Percentiles rank a stretch among this genome's conserved stretches.
These are phyloP conservation scores for Pilobolus umbonatus DNA, from an alignment of 192 early-diverging fungal species.

Conservation along the genomic window DNA sequence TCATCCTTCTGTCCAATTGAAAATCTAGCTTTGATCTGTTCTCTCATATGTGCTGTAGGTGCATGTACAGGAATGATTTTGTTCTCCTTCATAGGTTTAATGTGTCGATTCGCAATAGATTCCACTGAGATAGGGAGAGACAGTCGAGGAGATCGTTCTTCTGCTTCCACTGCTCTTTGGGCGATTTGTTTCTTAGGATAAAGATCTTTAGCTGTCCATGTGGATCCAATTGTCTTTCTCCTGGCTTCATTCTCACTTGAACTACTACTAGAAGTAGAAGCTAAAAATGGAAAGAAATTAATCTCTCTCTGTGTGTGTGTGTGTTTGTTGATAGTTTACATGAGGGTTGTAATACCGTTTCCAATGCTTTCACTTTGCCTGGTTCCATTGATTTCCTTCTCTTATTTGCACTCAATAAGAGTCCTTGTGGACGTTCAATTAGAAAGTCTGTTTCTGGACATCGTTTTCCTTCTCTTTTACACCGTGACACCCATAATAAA, in stretches of 20 bases:
- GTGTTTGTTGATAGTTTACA: background rate
- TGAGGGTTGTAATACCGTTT: background rate
- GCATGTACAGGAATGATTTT: background rate
- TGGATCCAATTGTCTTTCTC: background rate
- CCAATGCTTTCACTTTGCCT: conserved; percentile 17
- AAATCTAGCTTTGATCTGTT: conserved; percentile 19
- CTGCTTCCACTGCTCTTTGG: background rate
- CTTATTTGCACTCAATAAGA: conserved; percentile 5
- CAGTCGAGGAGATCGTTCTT: background rate
- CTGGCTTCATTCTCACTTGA: background rate
- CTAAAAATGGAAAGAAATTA: background rate
- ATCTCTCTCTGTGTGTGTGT: too few relatives aligned
- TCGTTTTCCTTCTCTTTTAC: conserved; percentile 6
- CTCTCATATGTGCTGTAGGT: background rate
- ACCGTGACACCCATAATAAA: conserved; percentile 28
- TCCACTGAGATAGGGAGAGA: background rate
- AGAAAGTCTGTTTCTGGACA: conserved; percentile 22
- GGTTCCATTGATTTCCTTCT: conserved; percentile 35
- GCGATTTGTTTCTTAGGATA: background rate
- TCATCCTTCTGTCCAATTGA: background rate
- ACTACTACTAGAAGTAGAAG: background rate
- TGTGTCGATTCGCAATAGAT: background rate
- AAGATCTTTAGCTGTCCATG: background rate
- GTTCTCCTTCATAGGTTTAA: background rate
- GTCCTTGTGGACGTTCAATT: conserved; percentile 9